phyloP scores from a whole-genome alignment of 768 basidiomycete genomes.

The Phylloporus sp. region DNA sequence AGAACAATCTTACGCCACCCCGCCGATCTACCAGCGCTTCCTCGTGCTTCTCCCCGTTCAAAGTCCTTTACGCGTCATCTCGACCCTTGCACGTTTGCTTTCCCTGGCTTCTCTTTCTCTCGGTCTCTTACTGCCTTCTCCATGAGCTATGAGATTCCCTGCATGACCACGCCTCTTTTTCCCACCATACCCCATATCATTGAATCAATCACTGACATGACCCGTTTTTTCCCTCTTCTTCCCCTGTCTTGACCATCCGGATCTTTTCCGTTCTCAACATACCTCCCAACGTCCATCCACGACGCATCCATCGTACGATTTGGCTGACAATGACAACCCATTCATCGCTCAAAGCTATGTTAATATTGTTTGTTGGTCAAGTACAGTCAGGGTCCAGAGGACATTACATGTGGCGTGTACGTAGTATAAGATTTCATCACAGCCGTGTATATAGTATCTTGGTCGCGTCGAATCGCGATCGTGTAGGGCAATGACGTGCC shows the following conservation, averaged over 20 bases:
- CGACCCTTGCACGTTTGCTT: not conserved
- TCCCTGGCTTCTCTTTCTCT: not conserved
- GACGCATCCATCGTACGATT: not conserved
- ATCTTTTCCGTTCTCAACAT: not conserved
- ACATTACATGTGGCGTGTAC: not conserved
- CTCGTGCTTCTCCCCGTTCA: not conserved
- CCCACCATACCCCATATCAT: not conserved
- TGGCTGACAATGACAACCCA: not conserved
- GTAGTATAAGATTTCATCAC: not conserved
- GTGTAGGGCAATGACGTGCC: not conserved
- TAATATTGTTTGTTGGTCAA: not conserved
- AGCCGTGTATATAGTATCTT: not conserved
- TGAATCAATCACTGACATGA: not conserved
- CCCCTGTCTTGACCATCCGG: not conserved
- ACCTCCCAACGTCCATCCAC: not conserved
- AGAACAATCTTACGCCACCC: not conserved
- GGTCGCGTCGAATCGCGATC: not conserved
- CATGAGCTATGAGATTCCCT: not conserved
- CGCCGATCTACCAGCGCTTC: not conserved
- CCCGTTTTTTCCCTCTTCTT: not conserved
- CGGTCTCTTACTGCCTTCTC: not conserved
- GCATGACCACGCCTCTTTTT: not conserved
- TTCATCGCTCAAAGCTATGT: not conserved
- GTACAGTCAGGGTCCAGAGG: not conserved
- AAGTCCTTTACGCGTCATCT: not conserved